phyloP scores from a whole-genome alignment of 371 early-diverging fungal species.

The Coemansia sp. region DNA sequence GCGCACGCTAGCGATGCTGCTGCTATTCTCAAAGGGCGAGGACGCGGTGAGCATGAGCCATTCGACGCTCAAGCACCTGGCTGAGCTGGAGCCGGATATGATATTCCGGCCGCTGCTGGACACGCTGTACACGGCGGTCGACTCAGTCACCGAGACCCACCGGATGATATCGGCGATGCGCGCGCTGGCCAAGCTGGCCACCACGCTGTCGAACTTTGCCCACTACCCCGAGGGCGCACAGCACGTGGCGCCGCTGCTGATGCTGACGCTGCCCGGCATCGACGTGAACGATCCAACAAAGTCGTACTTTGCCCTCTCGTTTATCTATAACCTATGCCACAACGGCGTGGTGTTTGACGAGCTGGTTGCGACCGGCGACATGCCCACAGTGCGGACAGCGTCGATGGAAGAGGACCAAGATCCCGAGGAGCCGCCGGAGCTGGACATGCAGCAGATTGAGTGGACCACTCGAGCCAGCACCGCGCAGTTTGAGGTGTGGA shows the following conservation, averaged over 20 bases:
- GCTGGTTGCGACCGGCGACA: conserved; percentile 25
- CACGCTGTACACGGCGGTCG: conserved; percentile 81
- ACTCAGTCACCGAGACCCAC: conserved; percentile 66
- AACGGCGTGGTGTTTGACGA: conserved; percentile 40
- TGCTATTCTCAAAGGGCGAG: conserved; percentile 84
- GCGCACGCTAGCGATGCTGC: conserved; percentile 52
- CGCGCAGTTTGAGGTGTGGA: conserved; percentile 81
- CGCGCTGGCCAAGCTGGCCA: conserved; percentile 63
- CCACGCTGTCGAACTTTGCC: conserved; percentile 67
- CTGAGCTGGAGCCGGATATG: conserved; percentile 72
- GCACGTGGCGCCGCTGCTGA: conserved; percentile 72
- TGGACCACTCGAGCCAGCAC: conserved; percentile 70
- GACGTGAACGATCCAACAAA: conserved; percentile 89
- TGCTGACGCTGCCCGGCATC: conserved; percentile 80
- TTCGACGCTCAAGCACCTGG: conserved; percentile 68
- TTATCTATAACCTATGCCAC: conserved; percentile 54
- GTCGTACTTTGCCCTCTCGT: conserved; percentile 69
- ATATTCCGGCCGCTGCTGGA: conserved; percentile 84
- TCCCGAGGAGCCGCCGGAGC: conserved; percentile 53
- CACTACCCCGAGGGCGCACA: conserved; percentile 85
- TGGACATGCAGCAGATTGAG: conserved; percentile 55
- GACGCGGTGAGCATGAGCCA: conserved; percentile 65
- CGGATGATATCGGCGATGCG: conserved; percentile 79
- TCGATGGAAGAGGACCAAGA: conserved; percentile 23
- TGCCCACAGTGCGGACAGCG: conserved; percentile 16